Base-by-base conservation (phyloP, 169 alveolate species). In the Toxoplasma gondii region DNA sequence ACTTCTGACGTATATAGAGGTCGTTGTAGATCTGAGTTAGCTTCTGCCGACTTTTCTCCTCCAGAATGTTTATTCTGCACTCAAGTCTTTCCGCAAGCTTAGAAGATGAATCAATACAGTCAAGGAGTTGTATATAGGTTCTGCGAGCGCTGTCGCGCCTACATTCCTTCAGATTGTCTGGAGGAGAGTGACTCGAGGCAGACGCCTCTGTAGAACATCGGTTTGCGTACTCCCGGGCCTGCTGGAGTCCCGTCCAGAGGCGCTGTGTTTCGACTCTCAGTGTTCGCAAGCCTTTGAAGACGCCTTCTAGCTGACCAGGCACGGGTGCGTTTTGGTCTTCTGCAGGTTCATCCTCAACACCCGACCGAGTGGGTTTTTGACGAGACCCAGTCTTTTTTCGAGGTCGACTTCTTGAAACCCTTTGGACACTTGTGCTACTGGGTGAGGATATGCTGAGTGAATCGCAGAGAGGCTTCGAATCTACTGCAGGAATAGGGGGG, bases 231-330 rank as follows among this genome's bases (percentile, higher is more conserved):
- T 82, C 67, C 34, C 41, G 53, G 34, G 90, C 90, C 38, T 82
- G 90, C 64, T 41, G 90, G 38, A 82, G 90, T 5, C 90, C 41
- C 19, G 90, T 44, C 34, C 64, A 44, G 24, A 82, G 64, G 19
- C 67, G n/a, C 36, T 43, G n/a, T 9, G 69, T 82, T 27, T 82
- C 67, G 69, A 38, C 44, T 27, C 41, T 82, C 19, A 82, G 53
- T 9, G 90, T 5, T 27, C 64, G n/a, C 34, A 82, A 44, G 9
- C 90, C 90, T 27, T 43, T 43, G 90, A 82, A 82, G 5, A 82
- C 90, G 39, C 69, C 54, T 2, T 82, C 90, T 17, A 82, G 67
- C 64, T 82, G 53, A 9, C 43, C 38, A 82, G 90, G 90, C 29
- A 82, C 67, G 12, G 67, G 53, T 29, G 5, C 90, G 4, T 7